A percentile compares a stretch with the other conserved stretches of the same genome.
These are phyloP conservation scores for Raddia guianensis DNA, from an alignment of 176 grass and related monocot species.

Conservation along the genomic window DNA sequence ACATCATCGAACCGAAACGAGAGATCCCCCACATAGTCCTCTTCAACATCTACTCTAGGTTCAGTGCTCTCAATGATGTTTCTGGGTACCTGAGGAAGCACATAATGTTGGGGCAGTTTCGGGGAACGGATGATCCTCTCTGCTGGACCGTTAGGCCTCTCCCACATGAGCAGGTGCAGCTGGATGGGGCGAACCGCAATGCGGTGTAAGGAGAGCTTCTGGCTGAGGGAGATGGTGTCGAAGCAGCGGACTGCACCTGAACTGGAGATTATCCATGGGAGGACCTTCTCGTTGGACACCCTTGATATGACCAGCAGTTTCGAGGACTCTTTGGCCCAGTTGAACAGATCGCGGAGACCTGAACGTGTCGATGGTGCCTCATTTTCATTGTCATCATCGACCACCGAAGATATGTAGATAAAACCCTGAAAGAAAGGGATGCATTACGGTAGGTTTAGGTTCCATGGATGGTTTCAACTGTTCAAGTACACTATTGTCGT, in stretches of 20 bases:
- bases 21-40: conserved; percentile 53
- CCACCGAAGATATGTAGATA: conserved; percentile 80
- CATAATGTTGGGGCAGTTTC: not conserved
- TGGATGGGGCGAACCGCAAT: conserved; percentile 62
- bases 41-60: conserved; percentile 31
- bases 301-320: conserved; percentile 81
- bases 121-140: conserved; percentile 12
- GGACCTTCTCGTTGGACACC: conserved; percentile 75
- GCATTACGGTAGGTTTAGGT: not conserved
- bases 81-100: conserved; percentile 37
- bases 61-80: conserved; percentile 28
- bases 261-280: conserved; percentile 79
- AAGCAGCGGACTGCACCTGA: conserved; percentile 74
- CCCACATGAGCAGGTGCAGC: conserved; percentile 76
- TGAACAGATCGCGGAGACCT: conserved; percentile 70
- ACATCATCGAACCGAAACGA: conserved; percentile 72
- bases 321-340: conserved; percentile 45
- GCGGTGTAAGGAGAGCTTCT: conserved; percentile 78
- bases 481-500: not conserved
- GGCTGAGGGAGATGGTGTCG: conserved; percentile 87
- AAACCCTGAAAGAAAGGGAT: conserved; percentile 61
- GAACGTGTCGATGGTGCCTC: conserved; percentile 64
- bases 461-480: not conserved
- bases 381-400: conserved; percentile 44
- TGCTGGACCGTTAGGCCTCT: conserved; percentile 2